Evolutionary conservation across 805 yeast species (phyloP), one percentile per base, ranked within the genome.

Genomic region (Starmerella vitae): DNA sequence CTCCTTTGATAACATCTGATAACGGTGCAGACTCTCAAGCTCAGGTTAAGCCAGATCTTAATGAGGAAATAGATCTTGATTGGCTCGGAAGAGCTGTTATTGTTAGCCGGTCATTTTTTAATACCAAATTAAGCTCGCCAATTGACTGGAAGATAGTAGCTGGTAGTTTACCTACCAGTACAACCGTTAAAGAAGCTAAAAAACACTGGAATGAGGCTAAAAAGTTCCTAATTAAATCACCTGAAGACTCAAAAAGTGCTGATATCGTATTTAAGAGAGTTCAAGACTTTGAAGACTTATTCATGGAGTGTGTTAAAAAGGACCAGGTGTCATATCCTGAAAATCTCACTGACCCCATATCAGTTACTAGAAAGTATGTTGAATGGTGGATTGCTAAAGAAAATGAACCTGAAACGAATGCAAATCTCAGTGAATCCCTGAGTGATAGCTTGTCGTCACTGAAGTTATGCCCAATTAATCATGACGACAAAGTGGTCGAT

Each of bases 121-220:
- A 75, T 77, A 45, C 70, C 85, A 13, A 39, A 7, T 36, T 35
- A 17, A 42, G 55, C 27, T 66, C 79, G 29, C 65, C 58, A 14
- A 77, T 81, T 28, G 76, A 74, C 43, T 85, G 93, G 79, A 67
- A 66, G 0, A 57, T 65, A 26, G 74, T 85, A 5, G 65, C 78
- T 0, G 52, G 51, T 0, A 54, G 72, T 5, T 69, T 80, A 34
- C 64, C 60, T 4, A 67, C 56, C 14, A 49, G 9, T 2, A 18
- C 55, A 30, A 55, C 64, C 0, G 60, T 69, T 1, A 70, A 66
- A 7, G 61, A 66, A 9, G 58, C 78, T 20, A 68, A 67, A 45
- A 70, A 72, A 36, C 75, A 71, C 43, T 86, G 95, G 95, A 72
- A 78, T 1, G 64, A 71, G 15, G 66, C 80, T 7, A 66, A 82